Conservation (phyloP, 495 filamentous ascomycete genomes). For the Aspergillus nidulans region DNA sequence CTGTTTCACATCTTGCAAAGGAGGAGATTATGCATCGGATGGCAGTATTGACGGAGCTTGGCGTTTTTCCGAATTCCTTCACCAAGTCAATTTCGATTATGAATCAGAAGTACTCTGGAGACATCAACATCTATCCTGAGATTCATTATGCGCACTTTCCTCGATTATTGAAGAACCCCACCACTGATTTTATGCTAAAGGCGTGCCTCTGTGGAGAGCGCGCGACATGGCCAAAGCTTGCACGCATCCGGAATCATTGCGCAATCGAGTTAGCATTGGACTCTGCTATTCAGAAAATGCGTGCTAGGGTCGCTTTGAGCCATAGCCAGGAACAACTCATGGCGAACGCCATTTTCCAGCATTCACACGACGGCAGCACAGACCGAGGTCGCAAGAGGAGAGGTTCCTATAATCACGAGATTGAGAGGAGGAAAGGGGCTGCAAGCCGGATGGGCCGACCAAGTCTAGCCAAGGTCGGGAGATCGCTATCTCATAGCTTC, state of each 20-base stretch:
- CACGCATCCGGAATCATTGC: conserved; percentile 73
- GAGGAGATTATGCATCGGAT: conserved; percentile 78
- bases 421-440: conserved; percentile 20
- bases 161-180: conserved; percentile 80
- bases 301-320: conserved; percentile 74
- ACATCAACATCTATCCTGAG: conserved; percentile 88
- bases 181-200: conserved; percentile 77
- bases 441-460: conserved; percentile 16
- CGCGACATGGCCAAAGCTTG: conserved; percentile 87
- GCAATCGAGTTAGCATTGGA: conserved; percentile 86
- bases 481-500: conserved; percentile 24
- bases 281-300: conserved; percentile 69
- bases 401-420: conserved; percentile 35
- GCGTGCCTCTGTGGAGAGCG: conserved; percentile 72
- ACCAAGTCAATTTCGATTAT: conserved; percentile 77
- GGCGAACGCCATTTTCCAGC: conserved; percentile 15
- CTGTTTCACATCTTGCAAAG: conserved; percentile 69
- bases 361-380: conserved; percentile 21
- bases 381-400: conserved; percentile 23
- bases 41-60: conserved; percentile 74
- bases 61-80: conserved; percentile 74
- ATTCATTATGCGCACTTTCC: conserved; percentile 71
- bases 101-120: conserved; percentile 88
- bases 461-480: conserved; percentile 18
- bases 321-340: conserved; percentile 62